Percentiles rank a stretch among this genome's conserved stretches.
phyloP scores from a whole-genome alignment of 768 basidiomycete genomes.

The Fomitopsis serialis region DNA sequence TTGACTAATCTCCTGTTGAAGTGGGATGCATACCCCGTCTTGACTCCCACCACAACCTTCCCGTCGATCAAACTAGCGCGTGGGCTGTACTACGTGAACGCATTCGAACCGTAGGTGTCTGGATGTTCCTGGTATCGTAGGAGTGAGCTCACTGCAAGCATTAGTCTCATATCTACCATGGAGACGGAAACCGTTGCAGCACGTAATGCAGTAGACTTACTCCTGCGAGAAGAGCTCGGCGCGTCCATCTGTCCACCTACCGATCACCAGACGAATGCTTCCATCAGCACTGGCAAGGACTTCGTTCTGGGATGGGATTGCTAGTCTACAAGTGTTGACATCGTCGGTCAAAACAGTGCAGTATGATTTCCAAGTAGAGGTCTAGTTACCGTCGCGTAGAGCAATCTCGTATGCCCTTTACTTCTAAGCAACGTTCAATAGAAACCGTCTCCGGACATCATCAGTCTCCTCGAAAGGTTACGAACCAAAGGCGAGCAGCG shows the following conservation, averaged over 20 bases:
- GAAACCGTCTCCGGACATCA: no score
- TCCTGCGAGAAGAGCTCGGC: constrained; percentile 68
- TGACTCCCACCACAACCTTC: constrained; percentile 61
- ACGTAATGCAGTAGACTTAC: constrained; percentile 76
- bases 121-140: constrained; percentile 4
- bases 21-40: constrained; percentile 80
- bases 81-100: constrained; percentile 87
- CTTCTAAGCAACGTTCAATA: no score
- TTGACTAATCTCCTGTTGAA: constrained; percentile 18
- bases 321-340: constrained; percentile 21
- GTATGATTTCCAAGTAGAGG: no score
- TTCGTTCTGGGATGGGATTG: constrained; percentile 78
- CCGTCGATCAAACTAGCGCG: constrained; percentile 73
- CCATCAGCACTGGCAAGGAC: constrained; percentile 26
- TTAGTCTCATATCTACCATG: constrained; percentile 85
- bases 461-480: no score
- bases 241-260: constrained; percentile 51
- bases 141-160: constrained; percentile 1
- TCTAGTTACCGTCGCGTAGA: no score
- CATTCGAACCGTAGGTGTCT: constrained; percentile 76
- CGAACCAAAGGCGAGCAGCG: no score
- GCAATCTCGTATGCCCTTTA: no score
- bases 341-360: no score
- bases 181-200: constrained; percentile 86
- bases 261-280: constrained; percentile 7